Evolutionary conservation across 768 basidiomycete genomes (phyloP), one percentile per base, ranked within the genome.

Genomic region (Dacryopinax spathularia): DNA sequence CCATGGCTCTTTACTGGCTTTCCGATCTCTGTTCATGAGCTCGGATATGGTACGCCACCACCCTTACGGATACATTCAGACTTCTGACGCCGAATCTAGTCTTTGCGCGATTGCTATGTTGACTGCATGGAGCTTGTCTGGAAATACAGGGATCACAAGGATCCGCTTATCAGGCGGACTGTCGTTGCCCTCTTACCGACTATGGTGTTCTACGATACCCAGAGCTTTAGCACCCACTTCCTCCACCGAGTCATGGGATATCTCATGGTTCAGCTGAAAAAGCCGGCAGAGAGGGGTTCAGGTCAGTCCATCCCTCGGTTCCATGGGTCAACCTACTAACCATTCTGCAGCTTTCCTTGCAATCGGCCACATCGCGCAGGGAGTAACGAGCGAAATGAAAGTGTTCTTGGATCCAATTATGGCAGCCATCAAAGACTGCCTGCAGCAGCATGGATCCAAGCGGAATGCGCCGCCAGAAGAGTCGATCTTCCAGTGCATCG

Each of bases 141-240:
- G 31, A 82, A 84, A 35, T 96, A 94, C 79, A 87, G 86, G 73
- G 82, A 87, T 9, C 88, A 91, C 72, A 82, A 91, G 66, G 96
- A 99, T 69, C 77, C 82, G 20, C 82, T 91, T 36, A 88, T 99
- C 65, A 85, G 92, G 43, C 89, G 90, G 74, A 92, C 91, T 77
- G 94, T 98, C 65, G 93, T 98, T 70, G 88, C 89, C 7, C 84
- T 99, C 71, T 93, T 99, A 44, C 95, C 96, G 0, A 89, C 90
- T 3, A 83, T 98, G 66, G 95, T 94, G 25, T 86, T 87, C 1
- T 99, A 97, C 73, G 92, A 98, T 71, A 90, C 90, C 1, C 85
- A 89, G 72, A 90, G 87, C 0, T 99, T 99, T 70, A 86, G 86
- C 41, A 87, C 89, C 69, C 87, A 89, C 71, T 93, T 91, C 72